Percentiles rank a stretch among this genome's conserved stretches.
phyloP scores from a whole-genome alignment of 129 eudicot genomes.

The Centrapalus pauciflorus region DNA sequence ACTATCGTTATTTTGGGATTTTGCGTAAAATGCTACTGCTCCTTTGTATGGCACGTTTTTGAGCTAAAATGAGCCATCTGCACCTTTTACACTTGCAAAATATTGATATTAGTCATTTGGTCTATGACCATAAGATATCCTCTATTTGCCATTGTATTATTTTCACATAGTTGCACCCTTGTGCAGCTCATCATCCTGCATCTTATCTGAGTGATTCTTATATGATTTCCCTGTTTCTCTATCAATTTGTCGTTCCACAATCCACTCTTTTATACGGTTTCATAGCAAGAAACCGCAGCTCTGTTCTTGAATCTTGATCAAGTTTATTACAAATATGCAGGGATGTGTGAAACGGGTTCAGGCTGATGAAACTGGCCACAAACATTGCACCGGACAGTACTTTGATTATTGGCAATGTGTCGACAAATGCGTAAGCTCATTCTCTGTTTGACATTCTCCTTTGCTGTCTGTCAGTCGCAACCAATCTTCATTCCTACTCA shows the following conservation, averaged over 20 bases:
- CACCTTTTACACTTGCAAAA: background rate
- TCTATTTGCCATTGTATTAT: background rate
- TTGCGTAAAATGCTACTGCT: background rate
- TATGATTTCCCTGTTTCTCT: too few relatives aligned
- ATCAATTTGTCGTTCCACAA: background rate
- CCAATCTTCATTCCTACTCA: background rate
- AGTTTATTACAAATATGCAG: constrained; percentile 23
- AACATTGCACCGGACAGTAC: constrained; percentile 92
- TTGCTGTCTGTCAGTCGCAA: background rate
- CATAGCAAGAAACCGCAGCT: too few relatives aligned
- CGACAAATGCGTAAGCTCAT: constrained; percentile 68
- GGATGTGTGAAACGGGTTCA: constrained; percentile 70
- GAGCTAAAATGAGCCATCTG: background rate
- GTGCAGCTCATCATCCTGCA: too few relatives aligned
- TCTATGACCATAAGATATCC: background rate
- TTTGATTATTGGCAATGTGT: constrained; percentile 90
- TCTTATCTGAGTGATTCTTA: too few relatives aligned
- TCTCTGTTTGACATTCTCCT: background rate
- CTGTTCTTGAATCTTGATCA: too few relatives aligned
- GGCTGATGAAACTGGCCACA: constrained; percentile 79
- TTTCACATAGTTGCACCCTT: too few relatives aligned
- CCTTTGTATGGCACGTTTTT: background rate
- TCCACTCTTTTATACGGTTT: too few relatives aligned
- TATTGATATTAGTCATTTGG: background rate
- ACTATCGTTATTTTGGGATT: background rate